Evolutionary conservation across 2,329 filamentous ascomycete species (phyloP), one percentile per base, ranked within the genome.

Genomic region (Xylaria sp.): DNA sequence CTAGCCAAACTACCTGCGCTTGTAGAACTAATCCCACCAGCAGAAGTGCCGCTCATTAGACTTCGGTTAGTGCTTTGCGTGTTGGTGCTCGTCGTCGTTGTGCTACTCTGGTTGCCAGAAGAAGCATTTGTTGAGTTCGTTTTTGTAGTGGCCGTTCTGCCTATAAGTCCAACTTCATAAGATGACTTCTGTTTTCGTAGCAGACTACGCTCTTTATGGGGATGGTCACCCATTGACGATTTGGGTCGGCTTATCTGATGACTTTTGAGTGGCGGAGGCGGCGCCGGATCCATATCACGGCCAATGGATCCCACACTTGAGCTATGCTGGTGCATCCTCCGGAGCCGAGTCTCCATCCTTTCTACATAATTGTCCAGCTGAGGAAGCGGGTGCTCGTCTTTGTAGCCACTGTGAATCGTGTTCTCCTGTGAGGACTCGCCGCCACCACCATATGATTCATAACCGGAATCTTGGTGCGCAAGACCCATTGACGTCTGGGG

Each of bases 1-100:
- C 94, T 89, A 35, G 94, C 94, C 72, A 97, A 89, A 81, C 95
- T 98, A 63, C 94, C 96, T 18, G 96, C 96, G 81, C 96, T 98
- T 18, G 96, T 98, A 60, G 94, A 93, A 79, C 95, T 98, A 80
- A 98, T 93, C 13, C 88, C 95, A 60, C 94, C 91, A 0, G 96
- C 96, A 62, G 96, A 98, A 61, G 89, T 87, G 2, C 95, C 96
- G 79, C 95, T 98, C 95, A 98, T 98, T 51, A 99, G 80, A 75
- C 93, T 98, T 74, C 91, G 89, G 74, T 91, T 90, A 18, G 93
- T 98, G 78, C 89, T 90, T 73, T 92, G 89, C 0, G 92, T 94
- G 71, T 91, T 93, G 48, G 86, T 88, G 71, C 88, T 92, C 67
- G 84, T 84, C 74, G 87, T 87, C 6, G 90, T 92, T 2, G 85